These are phyloP conservation scores for Cercophora newfieldiana DNA, from an alignment of 495 filamentous ascomycete genomes.

Conservation along the genomic window DNA sequence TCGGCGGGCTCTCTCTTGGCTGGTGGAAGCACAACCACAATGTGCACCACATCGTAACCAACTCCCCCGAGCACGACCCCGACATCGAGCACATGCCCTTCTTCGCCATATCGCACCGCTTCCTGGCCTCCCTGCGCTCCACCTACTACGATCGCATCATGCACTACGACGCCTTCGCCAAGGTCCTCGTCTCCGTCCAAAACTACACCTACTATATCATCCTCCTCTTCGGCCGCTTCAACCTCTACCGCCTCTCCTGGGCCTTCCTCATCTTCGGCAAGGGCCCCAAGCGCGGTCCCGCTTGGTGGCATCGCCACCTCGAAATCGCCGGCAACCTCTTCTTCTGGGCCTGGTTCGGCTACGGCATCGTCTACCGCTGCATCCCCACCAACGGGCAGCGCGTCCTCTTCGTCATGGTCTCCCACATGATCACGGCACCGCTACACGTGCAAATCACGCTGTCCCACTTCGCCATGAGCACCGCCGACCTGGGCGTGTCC, in stretches of 20 bases:
- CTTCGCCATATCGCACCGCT: conserved; percentile 87
- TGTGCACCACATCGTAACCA: conserved; percentile 97
- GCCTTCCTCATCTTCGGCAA: conserved; percentile 72
- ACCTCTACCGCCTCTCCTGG: conserved; percentile 85
- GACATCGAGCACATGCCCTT: conserved; percentile 97
- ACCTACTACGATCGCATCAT: conserved; percentile 89
- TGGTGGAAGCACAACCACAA: conserved; percentile 99
- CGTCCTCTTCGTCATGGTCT: conserved; percentile 76
- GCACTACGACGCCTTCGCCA: conserved; percentile 76
- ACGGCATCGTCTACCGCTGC: conserved; percentile 72
- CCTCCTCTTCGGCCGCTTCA: conserved; percentile 84
- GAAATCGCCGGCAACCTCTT: conserved; percentile 79
- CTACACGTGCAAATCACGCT: conserved; percentile 95
- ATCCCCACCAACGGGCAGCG: conserved; percentile 72
- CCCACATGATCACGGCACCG: conserved; percentile 82
- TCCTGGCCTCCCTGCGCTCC: conserved; percentile 73
- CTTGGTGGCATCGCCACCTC: conserved; percentile 86
- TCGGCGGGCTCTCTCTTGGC: conserved; percentile 85
- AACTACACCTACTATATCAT: conserved; percentile 86
- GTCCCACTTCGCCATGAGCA: conserved; percentile 96
- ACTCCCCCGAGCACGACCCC: conserved; percentile 93
- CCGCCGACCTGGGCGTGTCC: conserved; percentile 78
- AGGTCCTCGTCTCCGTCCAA: conserved; percentile 71
- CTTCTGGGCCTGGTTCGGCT: conserved; percentile 96
- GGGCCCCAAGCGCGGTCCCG: conserved; percentile 77